phyloP scores from a whole-genome alignment of 345 rosid genomes.

The Excoecaria cochinchinensis region DNA sequence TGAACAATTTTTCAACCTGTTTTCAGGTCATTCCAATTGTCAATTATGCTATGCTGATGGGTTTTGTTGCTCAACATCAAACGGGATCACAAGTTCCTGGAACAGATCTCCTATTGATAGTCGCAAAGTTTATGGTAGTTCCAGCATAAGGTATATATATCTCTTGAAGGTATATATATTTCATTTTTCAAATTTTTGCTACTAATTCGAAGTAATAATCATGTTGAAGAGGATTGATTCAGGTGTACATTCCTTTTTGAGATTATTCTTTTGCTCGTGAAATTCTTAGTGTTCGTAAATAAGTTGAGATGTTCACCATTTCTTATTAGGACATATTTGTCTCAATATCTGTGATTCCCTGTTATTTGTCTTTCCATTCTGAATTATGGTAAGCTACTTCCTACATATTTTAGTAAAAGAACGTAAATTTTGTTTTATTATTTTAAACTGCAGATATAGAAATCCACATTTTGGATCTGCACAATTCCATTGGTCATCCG shows the following conservation, averaged over 20 bases:
- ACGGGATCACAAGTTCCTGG: constrained; percentile 43
- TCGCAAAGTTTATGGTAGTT: constrained; percentile 42
- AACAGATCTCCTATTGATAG: constrained; percentile 51
- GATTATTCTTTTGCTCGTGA: not conserved
- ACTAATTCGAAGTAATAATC: constrained; percentile 4
- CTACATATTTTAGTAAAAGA: not conserved
- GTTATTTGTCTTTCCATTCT: not conserved
- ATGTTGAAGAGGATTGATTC: constrained; percentile 1
- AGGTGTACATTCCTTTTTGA: constrained; percentile 3
- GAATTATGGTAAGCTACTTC: not conserved
- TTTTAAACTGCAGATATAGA: constrained; percentile 51
- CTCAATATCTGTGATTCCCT: not conserved
- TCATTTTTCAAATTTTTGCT: constrained; percentile 3
- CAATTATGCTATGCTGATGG: constrained; percentile 63
- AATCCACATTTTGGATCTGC: constrained; percentile 51
- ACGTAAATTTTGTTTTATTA: not conserved
- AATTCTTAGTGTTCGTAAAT: not conserved
- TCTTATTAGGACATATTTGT: not conserved
- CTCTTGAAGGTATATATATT: no score
- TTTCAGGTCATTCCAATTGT: constrained; percentile 59
- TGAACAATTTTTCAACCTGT: not conserved
- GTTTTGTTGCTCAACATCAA: constrained; percentile 51
- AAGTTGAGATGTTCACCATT: not conserved
- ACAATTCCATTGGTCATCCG: constrained; percentile 50
- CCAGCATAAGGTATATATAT: constrained; percentile 46